Base-by-base conservation (phyloP, 306 rosid species). In the Lathyrus aphaca region DNA sequence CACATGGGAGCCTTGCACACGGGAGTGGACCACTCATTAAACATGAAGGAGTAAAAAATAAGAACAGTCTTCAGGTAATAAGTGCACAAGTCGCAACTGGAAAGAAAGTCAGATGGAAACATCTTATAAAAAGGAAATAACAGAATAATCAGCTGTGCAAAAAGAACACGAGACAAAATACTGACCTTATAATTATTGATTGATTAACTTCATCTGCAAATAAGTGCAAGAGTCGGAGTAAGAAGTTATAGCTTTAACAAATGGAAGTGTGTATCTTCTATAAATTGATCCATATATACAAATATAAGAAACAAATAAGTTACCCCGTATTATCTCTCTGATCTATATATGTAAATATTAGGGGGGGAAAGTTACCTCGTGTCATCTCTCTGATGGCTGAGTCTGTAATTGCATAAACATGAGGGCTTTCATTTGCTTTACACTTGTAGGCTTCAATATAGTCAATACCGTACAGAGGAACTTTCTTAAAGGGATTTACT, bases 171-270 rank as follows among this genome's bases (percentile, higher is more conserved):
- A 56, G 23, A 46, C 12, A 30, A 54, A 39, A 35, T 62, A 83
- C 91, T 82, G 74, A 94, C 99, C 99, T 94, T 87, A 94, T 94
- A 46, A 94, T 89, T 70, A 94, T 94, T 7, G 97, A 94, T 67
- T 94, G 99, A 79, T 94, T 94, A 70, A 91, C 96, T 91, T 94
- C 99, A 75, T 94, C 99, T 94, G 97, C 65, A 83, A 74, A 50
- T 50, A 54, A 71, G 30, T 21, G 19, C 54, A 68, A 58, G 58
- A 65, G 55, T 3, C 5, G 23, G 50, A 69, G 59, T 76, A 42
- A 79, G 79, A 84, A 68, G 51, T 58, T 56, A 54, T 73, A 64
- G 30, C 60, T 35, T 76, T 60, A 76, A 44, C 77, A 50, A 61
- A 72, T 71, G 61, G 38, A 53, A 53, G 25, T 25, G 66, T 12